Conservation (phyloP, 1,284 basidiomycete genomes). For the Wolfiporia cocos region DNA sequence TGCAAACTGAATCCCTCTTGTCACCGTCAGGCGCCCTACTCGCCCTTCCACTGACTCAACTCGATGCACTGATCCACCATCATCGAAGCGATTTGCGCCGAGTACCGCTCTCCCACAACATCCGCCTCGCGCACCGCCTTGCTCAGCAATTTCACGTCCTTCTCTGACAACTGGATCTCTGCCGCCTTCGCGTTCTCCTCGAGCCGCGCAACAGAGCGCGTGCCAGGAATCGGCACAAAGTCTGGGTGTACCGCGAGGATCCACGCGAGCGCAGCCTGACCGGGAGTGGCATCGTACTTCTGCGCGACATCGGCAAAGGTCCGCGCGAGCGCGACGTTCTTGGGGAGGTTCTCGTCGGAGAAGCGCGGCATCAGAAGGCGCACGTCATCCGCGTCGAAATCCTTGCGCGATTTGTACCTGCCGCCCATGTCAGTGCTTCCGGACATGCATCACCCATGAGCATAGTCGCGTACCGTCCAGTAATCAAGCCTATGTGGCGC, state of each 20-base stretch:
- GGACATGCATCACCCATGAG: neutral
- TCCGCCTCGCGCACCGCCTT: neutral
- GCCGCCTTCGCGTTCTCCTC: slow-evolving; percentile 4
- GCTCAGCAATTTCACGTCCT: neutral
- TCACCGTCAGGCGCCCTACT: neutral
- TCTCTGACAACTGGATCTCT: neutral
- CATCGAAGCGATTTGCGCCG: neutral
- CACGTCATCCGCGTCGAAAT: neutral
- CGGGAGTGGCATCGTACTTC: slow-evolving; percentile 1
- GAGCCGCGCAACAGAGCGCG: neutral
- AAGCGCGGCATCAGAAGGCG: neutral
- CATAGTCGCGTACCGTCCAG: neutral
- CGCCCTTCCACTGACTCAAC: slow-evolving; percentile 1
- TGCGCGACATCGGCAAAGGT: neutral
- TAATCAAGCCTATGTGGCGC: neutral
- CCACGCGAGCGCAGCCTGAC: neutral
- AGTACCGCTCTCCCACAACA: neutral
- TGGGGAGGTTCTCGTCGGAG: neutral
- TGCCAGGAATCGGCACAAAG: neutral
- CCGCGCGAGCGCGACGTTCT: neutral
- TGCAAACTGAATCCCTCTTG: neutral
- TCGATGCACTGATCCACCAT: neutral
- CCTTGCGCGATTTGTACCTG: slow-evolving; percentile 1
- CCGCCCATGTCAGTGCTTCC: neutral
- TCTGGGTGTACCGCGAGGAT: slow-evolving; percentile 2